Conservation (phyloP, 2,329 filamentous ascomycete species). For the Colletotrichum sp. region DNA sequence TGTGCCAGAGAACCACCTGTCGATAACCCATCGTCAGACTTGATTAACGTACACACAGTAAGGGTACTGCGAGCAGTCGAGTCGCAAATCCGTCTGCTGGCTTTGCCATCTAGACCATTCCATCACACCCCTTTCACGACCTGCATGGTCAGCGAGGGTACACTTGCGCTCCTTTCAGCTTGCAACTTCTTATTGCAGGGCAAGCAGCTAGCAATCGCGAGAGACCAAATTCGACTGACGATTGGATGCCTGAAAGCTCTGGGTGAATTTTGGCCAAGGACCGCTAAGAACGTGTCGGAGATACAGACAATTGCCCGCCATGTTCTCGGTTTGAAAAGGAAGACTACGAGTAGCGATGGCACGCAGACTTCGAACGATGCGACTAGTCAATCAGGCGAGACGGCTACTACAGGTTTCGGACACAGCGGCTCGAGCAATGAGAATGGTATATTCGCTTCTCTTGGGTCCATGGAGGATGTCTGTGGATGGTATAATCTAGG, state of each 20-base stretch:
- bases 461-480: conserved; percentile 3
- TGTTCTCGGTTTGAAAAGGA: conserved; percentile 23
- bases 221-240: conserved; percentile 44
- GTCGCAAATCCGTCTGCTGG: conserved; percentile 40
- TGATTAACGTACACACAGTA: conserved; percentile 41
- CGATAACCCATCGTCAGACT: conserved; percentile 23
- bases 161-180: conserved; percentile 38
- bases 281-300: conserved; percentile 39
- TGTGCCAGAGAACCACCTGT: conserved; percentile 31
- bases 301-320: conserved; percentile 42
- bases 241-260: conserved; percentile 43
- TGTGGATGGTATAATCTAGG: conserved; percentile 2
- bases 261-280: conserved; percentile 40
- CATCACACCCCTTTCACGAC: conserved; percentile 42
- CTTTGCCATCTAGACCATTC: conserved; percentile 37
- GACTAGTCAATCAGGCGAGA: neutral
- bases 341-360: too few relatives aligned
- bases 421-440: neutral
- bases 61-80: conserved; percentile 41
- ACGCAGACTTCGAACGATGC: neutral
- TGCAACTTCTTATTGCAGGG: conserved; percentile 38
- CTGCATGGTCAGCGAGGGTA: conserved; percentile 45
- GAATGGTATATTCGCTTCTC: neutral
- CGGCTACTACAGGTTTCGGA: neutral
- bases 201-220: conserved; percentile 35